Conservation (phyloP, 768 basidiomycete genomes). For the Rhizopogon salebrosus region DNA sequence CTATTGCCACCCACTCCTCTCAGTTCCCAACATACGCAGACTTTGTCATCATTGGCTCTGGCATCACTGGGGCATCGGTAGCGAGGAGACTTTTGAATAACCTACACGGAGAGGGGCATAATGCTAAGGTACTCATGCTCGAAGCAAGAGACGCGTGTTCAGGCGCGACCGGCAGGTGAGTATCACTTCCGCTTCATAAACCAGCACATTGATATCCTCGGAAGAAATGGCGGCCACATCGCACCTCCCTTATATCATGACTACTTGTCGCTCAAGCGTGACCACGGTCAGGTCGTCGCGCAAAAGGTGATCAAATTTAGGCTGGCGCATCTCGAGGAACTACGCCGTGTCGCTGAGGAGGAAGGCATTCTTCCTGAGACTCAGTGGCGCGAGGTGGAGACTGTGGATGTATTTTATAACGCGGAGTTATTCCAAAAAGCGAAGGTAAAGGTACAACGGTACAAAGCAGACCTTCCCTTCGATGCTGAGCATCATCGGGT, state of each 20-base stretch:
- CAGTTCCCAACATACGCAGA: slow-evolving; percentile 42
- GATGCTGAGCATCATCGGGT: slow-evolving; percentile 34
- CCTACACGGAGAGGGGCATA: slow-evolving; percentile 17
- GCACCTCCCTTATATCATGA: slow-evolving; percentile 57
- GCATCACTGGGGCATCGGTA: slow-evolving; percentile 65
- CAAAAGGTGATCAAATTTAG: slow-evolving; percentile 56
- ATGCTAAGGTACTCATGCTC: slow-evolving; percentile 58
- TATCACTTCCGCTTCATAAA: not conserved
- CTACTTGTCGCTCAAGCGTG: slow-evolving; percentile 41
- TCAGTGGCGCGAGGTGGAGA: slow-evolving; percentile 54
- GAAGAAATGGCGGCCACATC: slow-evolving; percentile 69
- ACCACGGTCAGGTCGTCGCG: slow-evolving; percentile 42
- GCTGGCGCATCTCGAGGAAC: slow-evolving; percentile 46
- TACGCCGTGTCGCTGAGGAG: slow-evolving; percentile 46
- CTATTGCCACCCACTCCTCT: slow-evolving; percentile 36
- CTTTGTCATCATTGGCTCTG: slow-evolving; percentile 71
- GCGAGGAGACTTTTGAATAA: slow-evolving; percentile 48
- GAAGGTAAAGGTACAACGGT: slow-evolving; percentile 37
- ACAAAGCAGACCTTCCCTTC: slow-evolving; percentile 43
- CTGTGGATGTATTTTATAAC: slow-evolving; percentile 52
- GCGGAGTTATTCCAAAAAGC: slow-evolving; percentile 35
- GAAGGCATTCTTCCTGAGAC: slow-evolving; percentile 48
- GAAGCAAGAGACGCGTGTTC: slow-evolving; percentile 78
- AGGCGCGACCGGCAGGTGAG: slow-evolving; percentile 69
- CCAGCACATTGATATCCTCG: not conserved